Base-by-base conservation (phyloP, 2,329 filamentous ascomycete genomes). In the Ophiocordyceps camponoti-rufipedis region DNA sequence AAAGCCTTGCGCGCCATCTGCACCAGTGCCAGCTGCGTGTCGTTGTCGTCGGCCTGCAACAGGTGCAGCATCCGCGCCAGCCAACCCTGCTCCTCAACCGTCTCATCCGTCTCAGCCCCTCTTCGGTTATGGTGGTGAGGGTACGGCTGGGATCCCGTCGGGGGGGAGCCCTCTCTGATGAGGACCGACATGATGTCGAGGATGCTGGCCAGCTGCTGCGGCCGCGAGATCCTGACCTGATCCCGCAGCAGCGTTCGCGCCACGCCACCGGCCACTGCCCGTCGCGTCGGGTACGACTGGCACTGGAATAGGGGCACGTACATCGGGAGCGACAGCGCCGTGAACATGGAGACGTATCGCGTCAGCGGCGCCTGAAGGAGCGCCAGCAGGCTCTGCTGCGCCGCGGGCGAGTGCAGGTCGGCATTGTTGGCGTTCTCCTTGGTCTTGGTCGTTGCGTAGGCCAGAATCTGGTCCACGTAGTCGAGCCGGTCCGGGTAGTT, bases 21-120 rank as follows among this genome's bases (percentile, higher is more conserved):
- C 29, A 98, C 74, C 42, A 98, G 78, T 66, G 86, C 86, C 66
- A 94, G 91, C 59, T 98, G 91, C 0, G 82, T 93, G 54, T 94
- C 86, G 56, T 96, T 96, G 58, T 93, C 77, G 33, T 85, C 71
- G 41, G 78, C 83, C 47, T 85, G 72, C 45, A 98, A 76, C 46
- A 95, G 69, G 64, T 98, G 91, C 16, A 95, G 79, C 57, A 98
- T 81, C 54, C 91, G 76, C 33, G 91, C 91, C 45, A 98, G 71
- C 87, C 87, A 95, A 44, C 91, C 91, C 68, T 98, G 91, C 65
- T 98, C 91, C 63, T 98, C 89, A 56, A 96, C 79, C 0, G 89
- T 96, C 66, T 98, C 93, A 50, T 98, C 91, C 1, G 91, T 96
- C 67, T 98, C 93, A 42, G 74, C 60, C 0, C 68, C 75, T 23